phyloP scores from a whole-genome alignment of 2,329 filamentous ascomycete genomes.

The Akanthomyces uredinophilus region DNA sequence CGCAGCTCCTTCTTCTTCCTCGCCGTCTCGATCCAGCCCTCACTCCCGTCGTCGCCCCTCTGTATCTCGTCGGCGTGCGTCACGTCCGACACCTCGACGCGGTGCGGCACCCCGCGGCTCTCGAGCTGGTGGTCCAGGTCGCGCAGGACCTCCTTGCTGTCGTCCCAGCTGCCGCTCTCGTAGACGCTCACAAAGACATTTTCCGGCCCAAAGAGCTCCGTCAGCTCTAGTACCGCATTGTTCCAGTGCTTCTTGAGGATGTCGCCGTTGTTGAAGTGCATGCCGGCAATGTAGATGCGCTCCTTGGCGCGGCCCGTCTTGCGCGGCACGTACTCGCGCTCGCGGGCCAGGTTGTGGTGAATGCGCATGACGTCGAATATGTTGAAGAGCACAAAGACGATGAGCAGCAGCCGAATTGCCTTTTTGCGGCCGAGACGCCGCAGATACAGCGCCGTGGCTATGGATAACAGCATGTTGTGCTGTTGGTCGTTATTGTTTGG shows the following conservation, averaged over 20 bases:
- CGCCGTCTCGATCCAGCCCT: slow-evolving; percentile 62
- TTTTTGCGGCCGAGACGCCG: slow-evolving; percentile 35
- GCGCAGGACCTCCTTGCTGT: slow-evolving; percentile 57
- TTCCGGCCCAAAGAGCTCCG: slow-evolving; percentile 50
- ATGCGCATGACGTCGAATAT: slow-evolving; percentile 37
- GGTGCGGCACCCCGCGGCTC: slow-evolving; percentile 45
- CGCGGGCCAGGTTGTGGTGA: slow-evolving; percentile 28
- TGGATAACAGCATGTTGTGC: slow-evolving; percentile 26
- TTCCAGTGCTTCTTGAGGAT: slow-evolving; percentile 60
- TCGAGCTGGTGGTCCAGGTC: slow-evolving; percentile 52
- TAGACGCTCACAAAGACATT: slow-evolving; percentile 65
- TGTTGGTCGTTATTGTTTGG: neutral
- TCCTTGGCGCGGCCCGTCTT: slow-evolving; percentile 26
- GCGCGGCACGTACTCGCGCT: slow-evolving; percentile 20
- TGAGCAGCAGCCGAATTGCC: slow-evolving; percentile 28
- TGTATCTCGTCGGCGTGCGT: slow-evolving; percentile 55
- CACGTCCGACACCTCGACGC: slow-evolving; percentile 51
- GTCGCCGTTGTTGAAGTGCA: slow-evolving; percentile 62
- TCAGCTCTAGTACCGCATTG: slow-evolving; percentile 52
- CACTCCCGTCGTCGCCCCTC: slow-evolving; percentile 34
- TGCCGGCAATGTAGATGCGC: slow-evolving; percentile 61
- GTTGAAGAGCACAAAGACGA: slow-evolving; percentile 32
- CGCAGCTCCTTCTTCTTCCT: slow-evolving; percentile 50
- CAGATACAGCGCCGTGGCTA: slow-evolving; percentile 28
- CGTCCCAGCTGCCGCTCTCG: slow-evolving; percentile 66